Evolutionary conservation across 2,329 filamentous ascomycete species (phyloP), one percentile per base, ranked within the genome.

Genomic region (Malbranchea zuffiana): DNA sequence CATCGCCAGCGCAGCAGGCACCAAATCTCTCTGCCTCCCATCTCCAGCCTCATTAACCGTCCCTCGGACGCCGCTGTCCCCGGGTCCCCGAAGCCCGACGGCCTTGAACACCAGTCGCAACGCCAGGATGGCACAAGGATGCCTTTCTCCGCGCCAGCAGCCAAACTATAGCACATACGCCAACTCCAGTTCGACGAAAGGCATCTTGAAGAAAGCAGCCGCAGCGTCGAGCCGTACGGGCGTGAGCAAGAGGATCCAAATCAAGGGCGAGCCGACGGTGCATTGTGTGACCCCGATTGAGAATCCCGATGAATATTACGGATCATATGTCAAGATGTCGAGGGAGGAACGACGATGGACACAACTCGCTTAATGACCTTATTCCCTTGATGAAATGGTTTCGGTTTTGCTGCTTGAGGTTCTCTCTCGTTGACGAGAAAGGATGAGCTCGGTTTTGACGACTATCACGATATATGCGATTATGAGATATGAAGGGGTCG

Each of bases 231-330:
- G 43, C 10, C 33, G 41, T 28, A 23, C 48, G 15, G 32, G 44
- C 17, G 39, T 44, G 29, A 40, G 39, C 34, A 65, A 65, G 44
- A 56, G 55, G 30, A 60, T 67, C 31, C 57, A 64, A 32, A 68
- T 68, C 47, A 48, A 54, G 25, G 57, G 55, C 24, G 60, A 61
- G 4, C 65, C 65, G 3, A 61, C 56, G 15, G 57, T 69, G 16
- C 55, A 67, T 49, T 63, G 60, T 39, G 59, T 69, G 32, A 67
- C 63, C 2, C 65, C 65, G 1, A 67, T 69, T 42, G 64, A 67
- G 46, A 61, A 63, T 12, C 55, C 58, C 4, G 61, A 66, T 12
- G 66, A 67, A 35, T 68, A 67, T 44, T 67, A 68, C 34, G 65
- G 65, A 31, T 55, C 50, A n/a, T 60, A 66, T 44, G 55, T 49